Evolutionary conservation across 805 yeast genomes (phyloP).

Genomic region (Nakazawaea ishiwadae): DNA sequence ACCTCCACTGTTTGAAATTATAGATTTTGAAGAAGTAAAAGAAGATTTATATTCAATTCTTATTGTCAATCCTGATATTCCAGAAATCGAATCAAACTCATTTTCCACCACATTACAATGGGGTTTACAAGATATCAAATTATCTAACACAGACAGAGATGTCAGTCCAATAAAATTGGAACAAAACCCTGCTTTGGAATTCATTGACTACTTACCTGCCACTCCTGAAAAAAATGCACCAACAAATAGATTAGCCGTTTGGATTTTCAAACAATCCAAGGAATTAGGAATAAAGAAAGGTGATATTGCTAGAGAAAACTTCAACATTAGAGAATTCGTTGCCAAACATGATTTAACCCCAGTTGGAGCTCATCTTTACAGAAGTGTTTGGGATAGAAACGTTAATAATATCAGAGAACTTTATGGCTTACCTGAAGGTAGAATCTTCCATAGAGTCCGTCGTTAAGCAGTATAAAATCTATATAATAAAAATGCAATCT

Average conservation of each 20-base stretch:
- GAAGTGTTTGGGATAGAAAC: slow-evolving; percentile 77
- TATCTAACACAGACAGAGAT: slow-evolving; percentile 53
- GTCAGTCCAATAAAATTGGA: slow-evolving; percentile 41
- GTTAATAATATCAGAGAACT: slow-evolving; percentile 61
- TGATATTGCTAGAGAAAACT: slow-evolving; percentile 37
- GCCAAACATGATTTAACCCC: slow-evolving; percentile 53
- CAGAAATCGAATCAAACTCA: slow-evolving; percentile 66
- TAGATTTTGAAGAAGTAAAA: slow-evolving; percentile 57
- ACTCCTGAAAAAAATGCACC: slow-evolving; percentile 86
- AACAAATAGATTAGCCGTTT: slow-evolving; percentile 74
- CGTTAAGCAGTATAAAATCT: slow-evolving; percentile 14
- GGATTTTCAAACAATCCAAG: slow-evolving; percentile 79
- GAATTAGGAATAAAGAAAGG: slow-evolving; percentile 20
- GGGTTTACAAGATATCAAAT: slow-evolving; percentile 66
- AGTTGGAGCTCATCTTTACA: slow-evolving; percentile 90
- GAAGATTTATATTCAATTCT: slow-evolving; percentile 67
- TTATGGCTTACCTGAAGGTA: slow-evolving; percentile 72
- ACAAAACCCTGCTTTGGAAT: slow-evolving; percentile 33
- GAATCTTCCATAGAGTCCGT: slow-evolving; percentile 67
- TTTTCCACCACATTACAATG: slow-evolving; percentile 71
- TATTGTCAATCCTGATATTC: slow-evolving; percentile 88
- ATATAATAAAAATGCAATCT: neutral
- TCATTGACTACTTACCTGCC: slow-evolving; percentile 70
- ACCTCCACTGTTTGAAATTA: slow-evolving; percentile 75
- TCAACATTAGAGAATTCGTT: slow-evolving; percentile 71